phyloP scores from a whole-genome alignment of 805 yeast species.

The Starmerella roubikii region DNA sequence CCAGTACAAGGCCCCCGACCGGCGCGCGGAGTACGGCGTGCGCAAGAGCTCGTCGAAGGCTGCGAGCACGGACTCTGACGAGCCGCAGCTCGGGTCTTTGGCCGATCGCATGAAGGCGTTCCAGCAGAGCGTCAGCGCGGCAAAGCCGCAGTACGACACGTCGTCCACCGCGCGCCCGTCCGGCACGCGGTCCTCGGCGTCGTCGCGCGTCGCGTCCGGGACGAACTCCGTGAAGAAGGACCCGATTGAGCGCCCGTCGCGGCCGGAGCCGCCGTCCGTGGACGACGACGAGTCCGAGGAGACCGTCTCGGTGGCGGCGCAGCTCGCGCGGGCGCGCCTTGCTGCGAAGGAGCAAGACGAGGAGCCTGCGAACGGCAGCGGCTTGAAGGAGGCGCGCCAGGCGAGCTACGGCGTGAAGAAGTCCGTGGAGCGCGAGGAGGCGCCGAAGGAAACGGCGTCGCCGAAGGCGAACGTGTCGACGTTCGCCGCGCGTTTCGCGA shows the following conservation, averaged over 20 bases:
- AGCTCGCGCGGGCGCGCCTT: constrained; percentile 14
- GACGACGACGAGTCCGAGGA: constrained; percentile 7
- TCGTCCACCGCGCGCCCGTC: neutral
- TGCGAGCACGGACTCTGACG: constrained; percentile 15
- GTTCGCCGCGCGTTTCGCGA: constrained; percentile 16
- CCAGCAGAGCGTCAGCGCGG: constrained; percentile 17
- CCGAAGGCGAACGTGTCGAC: constrained; percentile 8
- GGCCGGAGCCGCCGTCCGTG: neutral
- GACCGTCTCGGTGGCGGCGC: constrained; percentile 16
- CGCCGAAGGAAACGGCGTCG: constrained; percentile 1
- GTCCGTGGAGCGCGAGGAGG: neutral
- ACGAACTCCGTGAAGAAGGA: neutral
- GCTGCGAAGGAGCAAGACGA: constrained; percentile 3
- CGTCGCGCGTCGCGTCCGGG: neutral
- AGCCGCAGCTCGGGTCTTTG: constrained; percentile 18
- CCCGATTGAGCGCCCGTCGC: neutral
- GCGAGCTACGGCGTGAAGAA: neutral
- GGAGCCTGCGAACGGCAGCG: constrained; percentile 13
- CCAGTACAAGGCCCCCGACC: neutral
- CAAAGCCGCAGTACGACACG: constrained; percentile 19
- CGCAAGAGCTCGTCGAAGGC: neutral
- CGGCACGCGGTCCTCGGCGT: neutral
- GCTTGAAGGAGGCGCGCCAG: neutral
- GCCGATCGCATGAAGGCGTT: constrained; percentile 23
- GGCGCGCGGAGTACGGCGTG: neutral